Conservation (phyloP, 2,329 filamentous ascomycete species). For the Stylonectria norvegica region DNA sequence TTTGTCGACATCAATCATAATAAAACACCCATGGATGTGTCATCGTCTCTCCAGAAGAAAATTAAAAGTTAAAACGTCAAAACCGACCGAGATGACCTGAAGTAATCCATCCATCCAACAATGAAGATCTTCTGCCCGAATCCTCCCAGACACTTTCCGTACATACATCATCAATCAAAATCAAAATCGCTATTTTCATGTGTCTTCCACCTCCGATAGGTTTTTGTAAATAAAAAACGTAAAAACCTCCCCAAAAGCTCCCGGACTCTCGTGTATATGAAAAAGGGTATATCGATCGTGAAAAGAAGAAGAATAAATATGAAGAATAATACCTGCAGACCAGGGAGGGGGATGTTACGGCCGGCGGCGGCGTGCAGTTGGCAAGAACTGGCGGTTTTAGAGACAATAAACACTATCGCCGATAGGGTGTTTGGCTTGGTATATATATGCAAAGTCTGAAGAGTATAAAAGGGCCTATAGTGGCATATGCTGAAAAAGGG, state of each 20-base stretch:
- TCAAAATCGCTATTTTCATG: slow-evolving; percentile 20
- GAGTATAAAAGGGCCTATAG: slow-evolving; percentile 19
- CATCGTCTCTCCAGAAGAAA: slow-evolving; percentile 18
- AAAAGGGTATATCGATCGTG: slow-evolving; percentile 32
- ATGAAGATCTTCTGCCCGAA: slow-evolving; percentile 10
- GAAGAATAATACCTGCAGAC: background rate
- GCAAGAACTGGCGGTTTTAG: no score
- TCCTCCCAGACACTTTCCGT: no score
- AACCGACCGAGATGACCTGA: slow-evolving; percentile 11
- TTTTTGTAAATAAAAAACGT: slow-evolving; percentile 16
- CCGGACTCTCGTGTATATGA: slow-evolving; percentile 21
- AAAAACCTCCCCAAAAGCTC: slow-evolving; percentile 15
- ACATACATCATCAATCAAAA: slow-evolving; percentile 26
- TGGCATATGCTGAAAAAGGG: slow-evolving; percentile 16
- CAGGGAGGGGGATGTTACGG: background rate
- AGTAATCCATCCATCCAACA: slow-evolving; percentile 13
- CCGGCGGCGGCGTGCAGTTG: background rate
- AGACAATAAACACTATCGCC: slow-evolving; percentile 36
- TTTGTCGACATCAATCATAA: slow-evolving; percentile 16
- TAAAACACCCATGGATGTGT: slow-evolving; percentile 24
- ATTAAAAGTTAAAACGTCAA: slow-evolving; percentile 9
- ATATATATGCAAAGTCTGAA: slow-evolving; percentile 25
- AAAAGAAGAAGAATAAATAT: slow-evolving; percentile 22
- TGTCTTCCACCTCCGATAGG: no score
- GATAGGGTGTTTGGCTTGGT: slow-evolving; percentile 26